phyloP scores from a whole-genome alignment of 108 stramenopile species.

The Fragilariopsis cylindrus region DNA sequence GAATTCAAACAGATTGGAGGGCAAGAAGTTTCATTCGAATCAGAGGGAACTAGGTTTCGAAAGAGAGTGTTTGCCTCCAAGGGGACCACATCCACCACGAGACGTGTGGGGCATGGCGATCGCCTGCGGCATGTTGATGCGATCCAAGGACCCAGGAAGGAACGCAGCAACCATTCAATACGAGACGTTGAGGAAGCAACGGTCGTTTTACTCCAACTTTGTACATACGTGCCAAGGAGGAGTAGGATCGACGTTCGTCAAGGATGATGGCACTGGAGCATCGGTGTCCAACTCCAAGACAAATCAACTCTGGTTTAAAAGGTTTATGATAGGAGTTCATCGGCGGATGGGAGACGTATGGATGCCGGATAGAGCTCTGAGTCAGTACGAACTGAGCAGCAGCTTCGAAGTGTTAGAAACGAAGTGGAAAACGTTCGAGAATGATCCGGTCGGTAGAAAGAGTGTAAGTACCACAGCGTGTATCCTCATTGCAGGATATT shows the following conservation, averaged over 20 bases:
- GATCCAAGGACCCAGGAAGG: neutral
- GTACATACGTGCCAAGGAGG: neutral
- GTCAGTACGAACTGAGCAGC: slow-evolving; percentile 5
- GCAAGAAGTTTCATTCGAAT: neutral
- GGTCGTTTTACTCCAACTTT: neutral
- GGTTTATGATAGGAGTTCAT: slow-evolving; percentile 15
- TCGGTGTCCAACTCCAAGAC: neutral
- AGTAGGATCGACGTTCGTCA: neutral
- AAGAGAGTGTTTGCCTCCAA: neutral
- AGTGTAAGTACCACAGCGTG: neutral
- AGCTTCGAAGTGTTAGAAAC: neutral
- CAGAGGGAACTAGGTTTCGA: neutral
- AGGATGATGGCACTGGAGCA: neutral
- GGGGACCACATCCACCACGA: neutral
- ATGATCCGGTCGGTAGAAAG: neutral
- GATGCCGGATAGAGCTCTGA: slow-evolving; percentile 10
- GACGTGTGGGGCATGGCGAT: neutral
- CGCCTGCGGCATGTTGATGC: neutral
- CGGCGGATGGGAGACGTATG: slow-evolving; percentile 22
- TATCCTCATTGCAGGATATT: neutral
- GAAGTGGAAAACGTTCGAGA: neutral
- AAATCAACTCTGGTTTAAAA: neutral
- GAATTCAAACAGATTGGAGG: neutral
- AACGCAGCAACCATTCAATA: neutral
- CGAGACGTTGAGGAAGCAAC: neutral